Conservation (phyloP, 805 yeast genomes). For the Ogataea wickerhamii region DNA sequence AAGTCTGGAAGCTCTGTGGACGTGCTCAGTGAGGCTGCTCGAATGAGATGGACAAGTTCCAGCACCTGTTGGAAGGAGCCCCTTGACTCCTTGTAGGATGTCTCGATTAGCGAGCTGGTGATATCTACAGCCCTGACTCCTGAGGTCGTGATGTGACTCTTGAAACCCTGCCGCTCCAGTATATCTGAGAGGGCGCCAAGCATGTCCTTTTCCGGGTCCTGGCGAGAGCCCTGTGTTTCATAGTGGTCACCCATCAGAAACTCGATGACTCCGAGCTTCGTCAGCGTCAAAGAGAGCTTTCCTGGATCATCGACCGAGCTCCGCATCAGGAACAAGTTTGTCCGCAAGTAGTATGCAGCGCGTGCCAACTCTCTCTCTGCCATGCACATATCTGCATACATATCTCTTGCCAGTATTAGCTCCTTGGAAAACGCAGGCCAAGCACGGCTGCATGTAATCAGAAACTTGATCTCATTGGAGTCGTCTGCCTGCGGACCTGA, state of each 20-base stretch:
- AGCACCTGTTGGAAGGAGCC: conserved; percentile 14
- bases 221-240: conserved; percentile 3
- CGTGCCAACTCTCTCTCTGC: conserved; percentile 21
- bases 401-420: conserved; percentile 24
- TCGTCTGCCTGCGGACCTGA: conserved; percentile 20
- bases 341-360: conserved; percentile 13
- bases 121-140: background rate
- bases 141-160: conserved; percentile 3
- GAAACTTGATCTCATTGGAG: conserved; percentile 21
- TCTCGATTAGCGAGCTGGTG: conserved; percentile 2
- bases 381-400: conserved; percentile 25
- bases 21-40: conserved; percentile 11
- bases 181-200: conserved; percentile 1
- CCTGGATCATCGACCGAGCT: conserved; percentile 19
- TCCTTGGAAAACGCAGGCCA: conserved; percentile 28
- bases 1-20: conserved; percentile 13
- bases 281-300: conserved; percentile 14
- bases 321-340: conserved; percentile 15
- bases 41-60: conserved; percentile 10
- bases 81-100: conserved; percentile 10
- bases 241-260: conserved; percentile 12
- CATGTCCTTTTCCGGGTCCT: conserved; percentile 1
- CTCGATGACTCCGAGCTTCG: conserved; percentile 16
- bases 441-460: conserved; percentile 22
- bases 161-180: conserved; percentile 6